phyloP scores from a whole-genome alignment of 2,329 filamentous ascomycete species.

The Penicillium glabrum region DNA sequence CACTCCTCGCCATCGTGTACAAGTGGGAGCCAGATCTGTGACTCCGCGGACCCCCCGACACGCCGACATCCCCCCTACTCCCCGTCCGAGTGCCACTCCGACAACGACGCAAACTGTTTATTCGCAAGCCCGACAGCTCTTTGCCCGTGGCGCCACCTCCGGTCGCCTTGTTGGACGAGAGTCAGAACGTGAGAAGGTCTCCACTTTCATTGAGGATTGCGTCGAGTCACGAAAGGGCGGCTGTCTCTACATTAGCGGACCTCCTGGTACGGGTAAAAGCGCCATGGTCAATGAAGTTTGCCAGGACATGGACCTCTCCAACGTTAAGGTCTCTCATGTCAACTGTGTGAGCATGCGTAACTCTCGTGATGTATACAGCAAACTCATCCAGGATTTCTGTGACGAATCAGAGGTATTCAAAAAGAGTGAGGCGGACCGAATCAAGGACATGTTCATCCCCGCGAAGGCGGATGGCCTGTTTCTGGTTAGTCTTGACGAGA shows the following conservation, averaged over 20 bases:
- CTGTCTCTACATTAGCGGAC: slow-evolving; percentile 92
- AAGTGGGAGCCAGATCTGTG: slow-evolving; percentile 70
- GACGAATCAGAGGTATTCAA: slow-evolving; percentile 62
- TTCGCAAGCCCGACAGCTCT: slow-evolving; percentile 81
- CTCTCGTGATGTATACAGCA: slow-evolving; percentile 79
- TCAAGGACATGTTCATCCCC: slow-evolving; percentile 71
- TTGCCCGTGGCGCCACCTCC: slow-evolving; percentile 75
- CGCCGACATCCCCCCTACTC: slow-evolving; percentile 21
- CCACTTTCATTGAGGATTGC: slow-evolving; percentile 66
- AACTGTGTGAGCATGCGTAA: slow-evolving; percentile 98
- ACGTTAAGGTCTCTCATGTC: slow-evolving; percentile 72
- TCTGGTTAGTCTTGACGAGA: slow-evolving; percentile 89
- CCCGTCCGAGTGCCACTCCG: slow-evolving; percentile 68
- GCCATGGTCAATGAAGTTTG: slow-evolving; percentile 84
- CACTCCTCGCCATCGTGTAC: slow-evolving; percentile 82
- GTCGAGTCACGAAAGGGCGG: slow-evolving; percentile 64
- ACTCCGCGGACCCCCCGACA: slow-evolving; percentile 70
- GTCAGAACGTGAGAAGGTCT: slow-evolving; percentile 63
- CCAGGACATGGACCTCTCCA: slow-evolving; percentile 53
- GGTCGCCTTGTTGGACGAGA: slow-evolving; percentile 78
- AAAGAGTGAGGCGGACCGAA: slow-evolving; percentile 64
- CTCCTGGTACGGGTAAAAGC: slow-evolving; percentile 95
- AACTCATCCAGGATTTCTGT: slow-evolving; percentile 69
- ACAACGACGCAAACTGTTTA: slow-evolving; percentile 72
- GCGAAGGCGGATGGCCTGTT: slow-evolving; percentile 61